phyloP scores from a whole-genome alignment of 371 early-diverging fungal genomes.

The Mortierella sp. region DNA sequence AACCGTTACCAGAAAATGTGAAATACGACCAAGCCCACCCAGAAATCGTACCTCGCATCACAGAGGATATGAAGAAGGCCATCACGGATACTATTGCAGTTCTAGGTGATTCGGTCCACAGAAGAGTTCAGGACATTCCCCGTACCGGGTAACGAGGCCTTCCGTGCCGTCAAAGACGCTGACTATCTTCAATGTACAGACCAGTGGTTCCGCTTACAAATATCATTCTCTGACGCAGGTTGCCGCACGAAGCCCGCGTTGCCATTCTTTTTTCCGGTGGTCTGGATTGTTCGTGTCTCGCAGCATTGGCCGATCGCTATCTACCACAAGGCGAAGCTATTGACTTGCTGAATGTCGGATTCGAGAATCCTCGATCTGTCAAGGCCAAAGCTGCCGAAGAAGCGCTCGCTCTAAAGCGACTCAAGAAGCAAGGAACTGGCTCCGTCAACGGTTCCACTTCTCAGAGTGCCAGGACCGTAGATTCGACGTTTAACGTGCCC shows the following conservation, averaged over 20 bases:
- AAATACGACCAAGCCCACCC: conserved; percentile 43
- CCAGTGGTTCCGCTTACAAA: no score
- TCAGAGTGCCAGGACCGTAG: background rate
- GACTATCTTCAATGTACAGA: no score
- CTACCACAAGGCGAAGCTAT: conserved; percentile 80
- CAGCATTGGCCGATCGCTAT: conserved; percentile 77
- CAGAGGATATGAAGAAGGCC: conserved; percentile 45
- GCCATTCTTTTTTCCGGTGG: conserved; percentile 96
- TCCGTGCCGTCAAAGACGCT: no score
- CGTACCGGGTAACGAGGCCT: conserved; percentile 58
- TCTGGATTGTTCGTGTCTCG: conserved; percentile 89
- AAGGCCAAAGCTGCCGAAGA: conserved; percentile 53
- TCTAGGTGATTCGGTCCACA: conserved; percentile 64
- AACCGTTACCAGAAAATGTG: conserved; percentile 21
- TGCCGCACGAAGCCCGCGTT: conserved; percentile 63
- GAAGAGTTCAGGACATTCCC: conserved; percentile 68
- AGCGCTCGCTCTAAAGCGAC: conserved; percentile 27
- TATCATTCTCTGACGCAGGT: no score
- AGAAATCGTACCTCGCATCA: conserved; percentile 48
- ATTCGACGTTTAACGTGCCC: conserved; percentile 80
- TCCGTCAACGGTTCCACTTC: background rate
- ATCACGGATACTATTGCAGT: conserved; percentile 54
- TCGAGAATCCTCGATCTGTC: conserved; percentile 88
- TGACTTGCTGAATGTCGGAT: conserved; percentile 95
- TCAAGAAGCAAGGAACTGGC: conserved; percentile 22